Evolutionary conservation across 768 basidiomycete species (phyloP).

Genomic region (Fistulinella prunicolor): DNA sequence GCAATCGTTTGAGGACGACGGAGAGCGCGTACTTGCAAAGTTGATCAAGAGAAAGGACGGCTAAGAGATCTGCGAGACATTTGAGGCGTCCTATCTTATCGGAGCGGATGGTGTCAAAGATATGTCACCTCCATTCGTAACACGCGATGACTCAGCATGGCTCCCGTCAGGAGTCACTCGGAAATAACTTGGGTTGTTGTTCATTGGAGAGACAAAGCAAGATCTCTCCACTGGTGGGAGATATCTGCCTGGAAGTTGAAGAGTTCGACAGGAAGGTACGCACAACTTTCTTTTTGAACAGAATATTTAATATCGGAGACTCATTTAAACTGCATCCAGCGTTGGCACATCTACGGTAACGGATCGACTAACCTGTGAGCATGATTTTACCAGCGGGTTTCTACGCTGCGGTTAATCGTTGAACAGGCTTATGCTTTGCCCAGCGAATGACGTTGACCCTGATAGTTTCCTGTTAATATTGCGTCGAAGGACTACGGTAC

Average conservation of each 20-base stretch:
- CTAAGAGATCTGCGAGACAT: constrained; percentile 24
- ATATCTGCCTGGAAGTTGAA: constrained; percentile 33
- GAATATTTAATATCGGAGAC: background rate
- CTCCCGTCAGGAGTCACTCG: constrained; percentile 31
- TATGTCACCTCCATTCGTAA: constrained; percentile 1
- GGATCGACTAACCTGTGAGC: constrained; percentile 1
- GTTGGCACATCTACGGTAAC: constrained; percentile 23
- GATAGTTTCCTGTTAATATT: constrained; percentile 14
- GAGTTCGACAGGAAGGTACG: constrained; percentile 29
- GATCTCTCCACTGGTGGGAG: constrained; percentile 30
- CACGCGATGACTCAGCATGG: background rate
- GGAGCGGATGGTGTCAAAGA: constrained; percentile 41
- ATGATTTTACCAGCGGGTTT: background rate
- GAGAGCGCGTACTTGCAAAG: constrained; percentile 36
- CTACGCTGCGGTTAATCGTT: background rate
- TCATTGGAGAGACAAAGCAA: constrained; percentile 39
- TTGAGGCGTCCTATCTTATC: constrained; percentile 33
- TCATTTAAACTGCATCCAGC: constrained; percentile 6
- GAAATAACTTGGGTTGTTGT: constrained; percentile 39
- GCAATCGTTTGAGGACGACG: constrained; percentile 39
- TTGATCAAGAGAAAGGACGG: constrained; percentile 28
- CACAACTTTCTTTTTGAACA: background rate
- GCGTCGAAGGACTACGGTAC: constrained; percentile 5
- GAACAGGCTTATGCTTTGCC: background rate
- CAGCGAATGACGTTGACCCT: constrained; percentile 2